phyloP scores from a whole-genome alignment of 208 protist species.

The Porcisia deanei region DNA sequence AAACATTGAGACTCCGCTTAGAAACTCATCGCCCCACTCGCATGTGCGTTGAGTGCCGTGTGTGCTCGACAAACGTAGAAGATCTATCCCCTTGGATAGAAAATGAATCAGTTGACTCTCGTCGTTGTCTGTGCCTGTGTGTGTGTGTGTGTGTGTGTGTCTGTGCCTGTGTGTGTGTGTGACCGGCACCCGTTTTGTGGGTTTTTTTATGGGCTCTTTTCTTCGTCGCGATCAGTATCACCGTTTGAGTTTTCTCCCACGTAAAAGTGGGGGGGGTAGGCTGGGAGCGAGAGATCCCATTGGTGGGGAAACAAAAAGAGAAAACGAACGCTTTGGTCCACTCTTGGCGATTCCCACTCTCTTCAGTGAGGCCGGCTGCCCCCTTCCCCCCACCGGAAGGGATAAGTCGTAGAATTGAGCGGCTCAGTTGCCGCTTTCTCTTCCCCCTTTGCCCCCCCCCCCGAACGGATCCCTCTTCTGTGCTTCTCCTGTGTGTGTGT shows the following conservation, averaged over 20 bases:
- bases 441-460: too few species aligned
- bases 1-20: background rate
- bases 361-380: too few species aligned
- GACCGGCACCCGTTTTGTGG: background rate
- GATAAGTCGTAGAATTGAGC: too few species aligned
- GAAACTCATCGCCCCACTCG: background rate
- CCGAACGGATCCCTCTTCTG: background rate
- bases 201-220: too few species aligned
- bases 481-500: background rate
- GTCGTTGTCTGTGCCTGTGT: background rate
- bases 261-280: too few species aligned
- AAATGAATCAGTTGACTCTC: background rate
- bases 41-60: background rate
- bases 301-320: too few species aligned
- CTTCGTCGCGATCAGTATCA: too few species aligned
- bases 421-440: too few species aligned
- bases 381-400: background rate
- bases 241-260: too few species aligned
- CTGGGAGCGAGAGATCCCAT: too few species aligned
- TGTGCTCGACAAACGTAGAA: background rate
- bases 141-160: background rate
- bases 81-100: background rate
- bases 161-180: background rate
- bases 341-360: too few species aligned
- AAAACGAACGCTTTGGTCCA: too few species aligned